Evolutionary conservation across 2,329 filamentous ascomycete species (phyloP).

Genomic region (Beauveria sp.): DNA sequence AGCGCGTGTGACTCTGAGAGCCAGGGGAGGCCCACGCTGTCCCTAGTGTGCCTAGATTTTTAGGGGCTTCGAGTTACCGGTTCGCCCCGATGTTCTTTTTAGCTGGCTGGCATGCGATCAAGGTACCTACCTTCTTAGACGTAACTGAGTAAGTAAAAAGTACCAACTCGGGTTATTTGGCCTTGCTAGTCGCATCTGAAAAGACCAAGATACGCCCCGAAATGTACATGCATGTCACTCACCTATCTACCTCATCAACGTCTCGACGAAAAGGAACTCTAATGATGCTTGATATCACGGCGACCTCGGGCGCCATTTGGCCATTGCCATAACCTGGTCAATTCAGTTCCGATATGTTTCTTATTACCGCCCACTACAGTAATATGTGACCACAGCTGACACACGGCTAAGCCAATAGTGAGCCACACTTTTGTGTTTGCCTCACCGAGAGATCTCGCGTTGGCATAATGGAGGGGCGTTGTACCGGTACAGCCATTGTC

Average conservation of each 20-base stretch:
- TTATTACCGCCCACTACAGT: background rate
- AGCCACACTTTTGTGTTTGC: background rate
- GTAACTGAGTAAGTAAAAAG: background rate
- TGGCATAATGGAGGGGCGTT: background rate
- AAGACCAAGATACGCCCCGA: too few species aligned
- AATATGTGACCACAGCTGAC: background rate
- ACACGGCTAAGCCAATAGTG: background rate
- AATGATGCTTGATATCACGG: too few species aligned
- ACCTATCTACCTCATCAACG: too few species aligned
- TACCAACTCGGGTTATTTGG: too few species aligned
- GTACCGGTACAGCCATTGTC: background rate
- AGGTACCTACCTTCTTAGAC: background rate
- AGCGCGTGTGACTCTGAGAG: background rate
- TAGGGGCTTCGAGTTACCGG: conserved; percentile 9
- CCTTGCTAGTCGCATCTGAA: background rate
- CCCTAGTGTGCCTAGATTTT: background rate
- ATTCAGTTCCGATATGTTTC: background rate
- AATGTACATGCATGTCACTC: too few species aligned
- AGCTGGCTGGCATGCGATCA: background rate
- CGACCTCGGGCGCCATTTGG: too few species aligned
- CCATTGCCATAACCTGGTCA: background rate
- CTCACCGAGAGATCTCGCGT: background rate
- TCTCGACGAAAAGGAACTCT: too few species aligned
- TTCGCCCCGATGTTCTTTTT: conserved; percentile 10
- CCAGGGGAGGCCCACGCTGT: background rate